A percentile compares a stretch with the other conserved stretches of the same genome.
phyloP scores from a whole-genome alignment of 2,329 filamentous ascomycete genomes.

The Penicillium verrucosum region DNA sequence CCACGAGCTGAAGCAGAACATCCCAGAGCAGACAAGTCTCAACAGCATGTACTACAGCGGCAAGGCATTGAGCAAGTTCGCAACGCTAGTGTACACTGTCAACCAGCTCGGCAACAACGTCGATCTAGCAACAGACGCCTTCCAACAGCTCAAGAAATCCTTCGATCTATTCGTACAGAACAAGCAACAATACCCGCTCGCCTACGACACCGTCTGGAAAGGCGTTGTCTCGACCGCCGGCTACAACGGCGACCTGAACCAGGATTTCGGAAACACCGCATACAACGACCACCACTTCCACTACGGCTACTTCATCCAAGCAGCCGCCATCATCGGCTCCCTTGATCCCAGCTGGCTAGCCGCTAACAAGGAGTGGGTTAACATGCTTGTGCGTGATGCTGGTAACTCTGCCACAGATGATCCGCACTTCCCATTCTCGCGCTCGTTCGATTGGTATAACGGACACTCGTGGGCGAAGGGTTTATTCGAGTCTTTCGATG shows the following conservation, averaged over 20 bases:
- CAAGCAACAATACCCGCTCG: conserved; percentile 60
- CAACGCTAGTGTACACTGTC: conserved; percentile 63
- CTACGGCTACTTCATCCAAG: conserved; percentile 81
- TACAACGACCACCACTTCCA: conserved; percentile 66
- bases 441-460: conserved; percentile 90
- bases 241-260: conserved; percentile 64
- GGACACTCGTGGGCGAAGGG: conserved; percentile 87
- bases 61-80: conserved; percentile 79
- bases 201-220: conserved; percentile 65
- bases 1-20: conserved; percentile 73
- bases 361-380: conserved; percentile 73
- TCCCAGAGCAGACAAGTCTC: conserved; percentile 67
- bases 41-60: conserved; percentile 93
- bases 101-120: conserved; percentile 61
- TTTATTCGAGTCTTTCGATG: conserved; percentile 52
- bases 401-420: conserved; percentile 73
- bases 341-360: conserved; percentile 73
- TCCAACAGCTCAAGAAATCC: conserved; percentile 62
- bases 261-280: conserved; percentile 85
- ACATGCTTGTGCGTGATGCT: conserved; percentile 77
- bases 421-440: conserved; percentile 73
- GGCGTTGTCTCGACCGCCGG: conserved; percentile 74
- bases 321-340: conserved; percentile 77
- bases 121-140: conserved; percentile 54
- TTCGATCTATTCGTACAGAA: conserved; percentile 67